Evolutionary conservation across 2,329 filamentous ascomycete genomes (phyloP).

Genomic region (Hypocreales sp.): DNA sequence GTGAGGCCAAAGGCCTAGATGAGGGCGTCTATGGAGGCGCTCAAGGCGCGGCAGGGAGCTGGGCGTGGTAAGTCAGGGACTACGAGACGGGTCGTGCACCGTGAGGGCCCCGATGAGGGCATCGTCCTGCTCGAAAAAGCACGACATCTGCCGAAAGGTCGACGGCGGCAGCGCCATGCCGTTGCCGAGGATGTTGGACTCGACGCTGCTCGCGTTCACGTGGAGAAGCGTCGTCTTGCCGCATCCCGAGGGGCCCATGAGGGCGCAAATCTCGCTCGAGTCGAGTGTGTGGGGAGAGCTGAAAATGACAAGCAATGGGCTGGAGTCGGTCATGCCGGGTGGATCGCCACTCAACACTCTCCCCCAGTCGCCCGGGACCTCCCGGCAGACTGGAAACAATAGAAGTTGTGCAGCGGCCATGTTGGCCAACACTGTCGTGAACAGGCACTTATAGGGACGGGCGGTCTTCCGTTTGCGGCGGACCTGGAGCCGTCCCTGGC

Average conservation of each 20-base stretch:
- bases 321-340: no score
- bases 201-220: slow-evolving; percentile 41
- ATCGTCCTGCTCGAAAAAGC: slow-evolving; percentile 82
- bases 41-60: slow-evolving; percentile 32
- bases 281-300: no score
- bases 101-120: slow-evolving; percentile 69
- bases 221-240: slow-evolving; percentile 81
- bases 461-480: no score
- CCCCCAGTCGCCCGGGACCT: no score
- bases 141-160: slow-evolving; percentile 48
- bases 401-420: no score
- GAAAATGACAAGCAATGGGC: no score
- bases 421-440: no score
- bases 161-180: slow-evolving; percentile 34
- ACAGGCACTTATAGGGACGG: no score
- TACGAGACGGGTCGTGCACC: slow-evolving; percentile 49
- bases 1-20: slow-evolving; percentile 59
- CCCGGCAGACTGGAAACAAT: no score
- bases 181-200: slow-evolving; percentile 40
- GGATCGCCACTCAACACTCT: no score
- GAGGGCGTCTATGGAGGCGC: slow-evolving; percentile 46
- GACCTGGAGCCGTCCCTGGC: no score
- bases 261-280: slow-evolving; percentile 54
- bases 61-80: slow-evolving; percentile 1
- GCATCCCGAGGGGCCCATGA: slow-evolving; percentile 63